These are phyloP conservation scores for Pulveroboletus sp. DNA, from an alignment of 768 basidiomycete genomes.

Conservation along the genomic window DNA sequence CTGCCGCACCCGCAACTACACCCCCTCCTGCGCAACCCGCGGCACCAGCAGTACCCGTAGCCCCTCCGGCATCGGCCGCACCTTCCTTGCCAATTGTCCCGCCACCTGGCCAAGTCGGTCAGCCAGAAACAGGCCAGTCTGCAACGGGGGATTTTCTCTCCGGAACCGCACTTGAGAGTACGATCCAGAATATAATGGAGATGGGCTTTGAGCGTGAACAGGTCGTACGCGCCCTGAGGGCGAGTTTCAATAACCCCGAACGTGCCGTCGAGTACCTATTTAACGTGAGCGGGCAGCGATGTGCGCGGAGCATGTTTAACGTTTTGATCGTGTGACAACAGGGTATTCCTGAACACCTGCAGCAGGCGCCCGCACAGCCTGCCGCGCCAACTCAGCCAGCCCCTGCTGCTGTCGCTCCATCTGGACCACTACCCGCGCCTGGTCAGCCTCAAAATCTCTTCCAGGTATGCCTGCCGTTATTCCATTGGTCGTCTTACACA, in stretches of 20 bases:
- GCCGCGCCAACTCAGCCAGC: constrained; percentile 43
- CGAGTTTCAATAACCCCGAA: constrained; percentile 97
- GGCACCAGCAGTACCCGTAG: constrained; percentile 31
- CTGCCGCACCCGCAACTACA: background rate
- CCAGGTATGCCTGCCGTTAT: constrained; percentile 48
- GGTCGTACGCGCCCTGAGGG: constrained; percentile 81
- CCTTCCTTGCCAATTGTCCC: constrained; percentile 33
- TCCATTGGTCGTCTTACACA: background rate
- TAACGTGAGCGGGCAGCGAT: constrained; percentile 54
- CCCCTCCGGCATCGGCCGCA: constrained; percentile 31
- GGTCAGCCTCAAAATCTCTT: constrained; percentile 81
- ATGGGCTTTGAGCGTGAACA: constrained; percentile 94
- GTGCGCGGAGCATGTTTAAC: constrained; percentile 1
- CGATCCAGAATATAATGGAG: constrained; percentile 81
- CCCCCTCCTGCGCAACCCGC: constrained; percentile 24
- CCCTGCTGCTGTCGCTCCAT: constrained; percentile 36
- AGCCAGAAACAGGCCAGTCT: constrained; percentile 26
- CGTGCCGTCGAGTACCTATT: constrained; percentile 98
- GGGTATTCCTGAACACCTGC: constrained; percentile 77
- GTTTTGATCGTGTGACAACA: constrained; percentile 30
- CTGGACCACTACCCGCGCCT: constrained; percentile 36
- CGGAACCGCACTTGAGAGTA: constrained; percentile 70
- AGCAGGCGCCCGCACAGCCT: constrained; percentile 24
- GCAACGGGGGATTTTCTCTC: constrained; percentile 65
- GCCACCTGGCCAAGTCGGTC: constrained; percentile 24